Evolutionary conservation across 768 basidiomycete genomes (phyloP), one percentile per base, ranked within the genome.

Genomic region (Boletus huronensis): DNA sequence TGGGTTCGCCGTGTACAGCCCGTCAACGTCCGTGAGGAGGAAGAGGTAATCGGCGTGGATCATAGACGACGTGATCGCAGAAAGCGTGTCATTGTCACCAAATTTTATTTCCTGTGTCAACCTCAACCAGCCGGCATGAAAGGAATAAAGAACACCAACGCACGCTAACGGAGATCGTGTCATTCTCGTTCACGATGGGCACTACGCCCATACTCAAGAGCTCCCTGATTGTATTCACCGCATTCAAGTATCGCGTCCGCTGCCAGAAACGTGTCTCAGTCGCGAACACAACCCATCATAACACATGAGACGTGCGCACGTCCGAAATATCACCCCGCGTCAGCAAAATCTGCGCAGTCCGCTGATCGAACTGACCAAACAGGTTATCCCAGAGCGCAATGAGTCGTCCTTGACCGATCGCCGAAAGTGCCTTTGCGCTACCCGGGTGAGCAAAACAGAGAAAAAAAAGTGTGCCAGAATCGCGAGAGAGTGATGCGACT

Each of bases 171-270:
- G 95, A 96, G 34, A 99, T 85, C 0, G 97, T 98, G 69, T 99
- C 97, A 63, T 99, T 99, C 72, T 99, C 97, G 71, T 99, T 99
- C 51, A 99, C 94, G 58, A 99, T 98, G 3, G 97, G 97, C 1
- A 99, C 85, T 0, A 98, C 92, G 16, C 95, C 96, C 87, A 98
- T 90, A 3, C 82, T 83, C 26, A 99, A 74, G 11, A 99, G 77
- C 64, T 98, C 93, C 34, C 87, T 87, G 70, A 99, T 82, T 0
- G 97, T 98, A 64, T 97, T 98, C 53, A 93, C 91, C 0, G 96
- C 97, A 68, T 99, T 99, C 53, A 98, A 73, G 68, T 98, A 99
- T 58, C 97, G 81, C 11, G 94, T 96, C 38, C 95, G 80, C 96
- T 98, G 65, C 17, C 46, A 40, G 46, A 48, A 54, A 40, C 31